A percentile compares a stretch with the other conserved stretches of the same genome.
phyloP scores from a whole-genome alignment of 208 protist species.

The Crithidia thermophila region DNA sequence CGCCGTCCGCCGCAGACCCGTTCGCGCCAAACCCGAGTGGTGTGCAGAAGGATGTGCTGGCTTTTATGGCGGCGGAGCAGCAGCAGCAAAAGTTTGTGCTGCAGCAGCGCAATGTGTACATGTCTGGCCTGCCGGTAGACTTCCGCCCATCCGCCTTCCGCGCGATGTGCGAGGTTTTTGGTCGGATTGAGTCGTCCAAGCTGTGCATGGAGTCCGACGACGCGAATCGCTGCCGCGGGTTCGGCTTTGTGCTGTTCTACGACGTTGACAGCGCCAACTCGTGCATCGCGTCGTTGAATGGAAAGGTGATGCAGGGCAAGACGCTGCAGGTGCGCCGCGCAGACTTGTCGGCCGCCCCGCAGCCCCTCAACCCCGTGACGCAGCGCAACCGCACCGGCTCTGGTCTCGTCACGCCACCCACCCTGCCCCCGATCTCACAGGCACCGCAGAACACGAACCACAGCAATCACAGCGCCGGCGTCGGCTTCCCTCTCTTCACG shows the following conservation, averaged over 20 bases:
- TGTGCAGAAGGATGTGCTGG: slow-evolving; percentile 31
- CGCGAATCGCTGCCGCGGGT: slow-evolving; percentile 46
- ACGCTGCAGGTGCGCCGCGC: slow-evolving; percentile 65
- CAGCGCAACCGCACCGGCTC: slow-evolving; percentile 34
- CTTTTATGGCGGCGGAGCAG: slow-evolving; percentile 31
- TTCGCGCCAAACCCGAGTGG: not conserved
- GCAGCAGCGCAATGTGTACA: slow-evolving; percentile 73
- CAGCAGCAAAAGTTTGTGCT: slow-evolving; percentile 39
- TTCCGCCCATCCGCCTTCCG: slow-evolving; percentile 55
- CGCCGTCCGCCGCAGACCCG: not conserved
- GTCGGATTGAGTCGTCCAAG: slow-evolving; percentile 62
- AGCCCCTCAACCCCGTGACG: slow-evolving; percentile 29
- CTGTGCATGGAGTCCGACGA: slow-evolving; percentile 55
- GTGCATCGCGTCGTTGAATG: slow-evolving; percentile 60
- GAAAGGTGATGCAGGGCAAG: slow-evolving; percentile 38
- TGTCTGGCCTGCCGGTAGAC: slow-evolving; percentile 57
- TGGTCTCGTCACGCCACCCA: slow-evolving; percentile 14
- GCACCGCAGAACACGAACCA: not conserved
- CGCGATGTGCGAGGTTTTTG: slow-evolving; percentile 59
- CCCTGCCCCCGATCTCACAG: not conserved
- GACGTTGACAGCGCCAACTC: slow-evolving; percentile 44
- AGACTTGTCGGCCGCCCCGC: slow-evolving; percentile 55
- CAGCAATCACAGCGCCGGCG: not conserved
- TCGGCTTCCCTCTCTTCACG: slow-evolving; percentile 9
- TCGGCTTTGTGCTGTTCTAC: slow-evolving; percentile 72